These are phyloP conservation scores for Monosporozyma servazzii DNA, from an alignment of 805 yeast species.

Conservation along the genomic window DNA sequence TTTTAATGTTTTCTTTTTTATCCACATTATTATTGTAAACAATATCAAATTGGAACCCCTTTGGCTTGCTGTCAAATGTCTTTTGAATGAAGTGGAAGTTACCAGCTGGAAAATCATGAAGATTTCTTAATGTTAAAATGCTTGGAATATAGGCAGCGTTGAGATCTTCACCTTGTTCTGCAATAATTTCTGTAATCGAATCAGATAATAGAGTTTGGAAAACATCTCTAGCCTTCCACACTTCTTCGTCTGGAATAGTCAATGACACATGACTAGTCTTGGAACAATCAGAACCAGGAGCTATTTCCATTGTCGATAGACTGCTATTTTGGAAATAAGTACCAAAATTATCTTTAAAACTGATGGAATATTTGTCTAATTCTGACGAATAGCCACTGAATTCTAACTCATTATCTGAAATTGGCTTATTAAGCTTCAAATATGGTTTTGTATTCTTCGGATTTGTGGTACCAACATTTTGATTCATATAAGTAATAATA, in stretches of 20 bases:
- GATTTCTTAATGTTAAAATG: slow-evolving; percentile 46
- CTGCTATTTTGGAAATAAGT: slow-evolving; percentile 21
- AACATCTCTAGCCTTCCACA: slow-evolving; percentile 74
- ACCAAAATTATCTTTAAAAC: slow-evolving; percentile 47
- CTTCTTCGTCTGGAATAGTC: slow-evolving; percentile 57
- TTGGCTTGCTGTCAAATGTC: slow-evolving; percentile 38
- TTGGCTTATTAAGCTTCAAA: slow-evolving; percentile 3
- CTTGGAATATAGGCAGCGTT: slow-evolving; percentile 32
- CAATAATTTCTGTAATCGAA: slow-evolving; percentile 41
- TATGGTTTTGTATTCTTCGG: slow-evolving; percentile 3
- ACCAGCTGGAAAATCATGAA: slow-evolving; percentile 50
- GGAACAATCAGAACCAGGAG: slow-evolving; percentile 44
- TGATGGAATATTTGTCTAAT: slow-evolving; percentile 57
- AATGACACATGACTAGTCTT: slow-evolving; percentile 59
- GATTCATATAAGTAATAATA: slow-evolving; percentile 67
- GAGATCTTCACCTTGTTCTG: slow-evolving; percentile 10
- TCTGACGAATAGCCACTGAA: slow-evolving; percentile 49
- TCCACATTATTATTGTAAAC: slow-evolving; percentile 40
- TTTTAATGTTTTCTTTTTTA: slow-evolving; percentile 33
- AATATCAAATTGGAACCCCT: slow-evolving; percentile 60
- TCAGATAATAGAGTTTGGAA: slow-evolving; percentile 64
- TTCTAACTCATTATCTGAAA: slow-evolving; percentile 12
- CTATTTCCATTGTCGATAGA: slow-evolving; percentile 20
- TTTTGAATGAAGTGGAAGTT: slow-evolving; percentile 75
- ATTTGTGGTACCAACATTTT: slow-evolving; percentile 45